Evolutionary conservation across 2,329 filamentous ascomycete genomes (phyloP).

Genomic region (Grosmannia huntii): DNA sequence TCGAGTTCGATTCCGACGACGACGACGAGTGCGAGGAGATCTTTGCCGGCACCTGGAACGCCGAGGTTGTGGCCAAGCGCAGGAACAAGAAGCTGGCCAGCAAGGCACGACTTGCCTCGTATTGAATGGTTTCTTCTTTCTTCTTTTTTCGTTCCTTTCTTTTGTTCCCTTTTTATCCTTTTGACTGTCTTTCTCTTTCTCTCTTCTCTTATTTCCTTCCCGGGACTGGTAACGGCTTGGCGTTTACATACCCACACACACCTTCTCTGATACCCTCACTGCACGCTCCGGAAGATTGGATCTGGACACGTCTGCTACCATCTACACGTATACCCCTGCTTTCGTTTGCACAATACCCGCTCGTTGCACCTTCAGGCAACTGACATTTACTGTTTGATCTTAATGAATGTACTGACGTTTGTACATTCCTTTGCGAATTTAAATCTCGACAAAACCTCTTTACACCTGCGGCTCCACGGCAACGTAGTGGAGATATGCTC

Average conservation of each 20-base stretch:
- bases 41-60: conserved; percentile 49
- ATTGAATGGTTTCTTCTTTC: too few relatives aligned
- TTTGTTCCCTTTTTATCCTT: too few relatives aligned
- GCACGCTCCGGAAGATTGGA: background rate
- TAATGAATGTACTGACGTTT: too few relatives aligned
- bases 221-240: background rate
- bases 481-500: conserved; percentile 91
- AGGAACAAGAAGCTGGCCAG: conserved; percentile 24
- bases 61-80: conserved; percentile 34
- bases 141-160: too few relatives aligned
- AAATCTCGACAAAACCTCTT: background rate
- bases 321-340: background rate
- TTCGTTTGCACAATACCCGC: background rate
- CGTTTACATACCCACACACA: background rate
- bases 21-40: conserved; percentile 56
- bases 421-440: too few relatives aligned
- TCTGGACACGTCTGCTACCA: background rate
- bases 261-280: background rate
- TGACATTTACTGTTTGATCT: too few relatives aligned
- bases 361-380: background rate
- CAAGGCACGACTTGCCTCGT: background rate
- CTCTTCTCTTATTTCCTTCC: background rate
- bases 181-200: background rate
- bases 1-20: conserved; percentile 50
- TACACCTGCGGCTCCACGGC: conserved; percentile 61